Percentiles rank a stretch among this genome's conserved stretches.
Evolutionary conservation across 2,329 filamentous ascomycete genomes (phyloP).

Genomic region (Lithohypha guttulata): DNA sequence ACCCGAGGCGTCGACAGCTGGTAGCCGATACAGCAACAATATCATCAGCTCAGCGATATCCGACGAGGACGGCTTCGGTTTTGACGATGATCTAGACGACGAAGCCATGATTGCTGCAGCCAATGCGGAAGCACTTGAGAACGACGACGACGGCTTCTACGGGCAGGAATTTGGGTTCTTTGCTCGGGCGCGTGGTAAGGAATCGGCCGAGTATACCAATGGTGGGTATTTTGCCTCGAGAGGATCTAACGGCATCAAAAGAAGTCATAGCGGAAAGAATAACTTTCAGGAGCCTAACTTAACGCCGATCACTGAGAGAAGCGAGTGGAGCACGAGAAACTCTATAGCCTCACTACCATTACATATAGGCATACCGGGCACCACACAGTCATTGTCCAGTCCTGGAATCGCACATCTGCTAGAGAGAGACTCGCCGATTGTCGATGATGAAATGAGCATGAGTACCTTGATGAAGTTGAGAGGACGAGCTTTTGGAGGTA

Average conservation of each 20-base stretch:
- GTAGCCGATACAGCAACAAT: conserved; percentile 39
- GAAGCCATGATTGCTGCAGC: conserved; percentile 89
- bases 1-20: conserved; percentile 39
- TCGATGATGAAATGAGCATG: conserved; percentile 61
- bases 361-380: conserved; percentile 35
- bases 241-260: conserved; percentile 49
- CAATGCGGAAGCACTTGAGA: conserved; percentile 84
- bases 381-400: conserved; percentile 48
- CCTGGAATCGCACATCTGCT: conserved; percentile 70
- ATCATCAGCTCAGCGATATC: conserved; percentile 31
- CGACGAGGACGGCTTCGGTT: conserved; percentile 40
- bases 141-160: conserved; percentile 88
- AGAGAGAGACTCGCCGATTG: conserved; percentile 38
- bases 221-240: conserved; percentile 84
- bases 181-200: conserved; percentile 44
- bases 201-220: conserved; percentile 52
- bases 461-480: conserved; percentile 62
- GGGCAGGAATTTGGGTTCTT: conserved; percentile 97
- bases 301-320: conserved; percentile 90
- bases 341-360: conserved; percentile 66
- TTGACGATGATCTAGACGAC: conserved; percentile 61
- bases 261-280: conserved; percentile 61
- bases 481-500: conserved; percentile 69
- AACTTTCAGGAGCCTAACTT: conserved; percentile 78
- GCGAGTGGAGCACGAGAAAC: conserved; percentile 91